Evolutionary conservation across 2,329 filamentous ascomycete genomes (phyloP).

Genomic region (Aspergillus pseudoglaucus): DNA sequence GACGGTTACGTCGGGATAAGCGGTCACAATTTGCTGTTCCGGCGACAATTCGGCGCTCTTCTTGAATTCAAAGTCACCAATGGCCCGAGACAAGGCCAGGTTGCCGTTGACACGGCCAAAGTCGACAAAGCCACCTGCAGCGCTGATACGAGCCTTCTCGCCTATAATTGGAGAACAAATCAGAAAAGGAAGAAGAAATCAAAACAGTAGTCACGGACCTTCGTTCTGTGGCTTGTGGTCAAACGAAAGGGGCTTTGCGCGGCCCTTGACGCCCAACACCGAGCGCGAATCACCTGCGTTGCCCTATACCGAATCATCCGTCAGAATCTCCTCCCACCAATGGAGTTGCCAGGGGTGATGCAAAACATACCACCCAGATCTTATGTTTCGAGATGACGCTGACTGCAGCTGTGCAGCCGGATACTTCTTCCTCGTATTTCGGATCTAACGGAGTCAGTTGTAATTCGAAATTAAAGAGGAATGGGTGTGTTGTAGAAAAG

Average conservation of each 20-base stretch:
- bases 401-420: constrained; percentile 92
- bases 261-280: constrained; percentile 91
- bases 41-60: constrained; percentile 94
- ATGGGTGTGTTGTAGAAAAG: neutral
- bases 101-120: constrained; percentile 98
- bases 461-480: neutral
- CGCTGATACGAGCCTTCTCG: constrained; percentile 92
- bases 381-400: constrained; percentile 82
- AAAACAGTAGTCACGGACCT: constrained; percentile 47
- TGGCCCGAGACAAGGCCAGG: constrained; percentile 88
- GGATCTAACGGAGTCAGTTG: constrained; percentile 58
- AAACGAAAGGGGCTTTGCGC: constrained; percentile 96
- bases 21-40: constrained; percentile 98
- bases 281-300: constrained; percentile 95
- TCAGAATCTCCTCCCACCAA: constrained; percentile 8
- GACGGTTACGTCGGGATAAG: constrained; percentile 86
- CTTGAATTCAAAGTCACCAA: constrained; percentile 99
- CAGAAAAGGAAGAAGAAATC: neutral
- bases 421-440: constrained; percentile 95
- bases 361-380: constrained; percentile 78
- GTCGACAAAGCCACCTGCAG: constrained; percentile 94
- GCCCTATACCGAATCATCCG: constrained; percentile 52
- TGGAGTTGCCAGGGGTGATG: neutral
- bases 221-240: constrained; percentile 99
- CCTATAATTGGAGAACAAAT: constrained; percentile 44